Conservation (phyloP, 176 grass and related monocot genomes). For the Eragrostis nindensis region DNA sequence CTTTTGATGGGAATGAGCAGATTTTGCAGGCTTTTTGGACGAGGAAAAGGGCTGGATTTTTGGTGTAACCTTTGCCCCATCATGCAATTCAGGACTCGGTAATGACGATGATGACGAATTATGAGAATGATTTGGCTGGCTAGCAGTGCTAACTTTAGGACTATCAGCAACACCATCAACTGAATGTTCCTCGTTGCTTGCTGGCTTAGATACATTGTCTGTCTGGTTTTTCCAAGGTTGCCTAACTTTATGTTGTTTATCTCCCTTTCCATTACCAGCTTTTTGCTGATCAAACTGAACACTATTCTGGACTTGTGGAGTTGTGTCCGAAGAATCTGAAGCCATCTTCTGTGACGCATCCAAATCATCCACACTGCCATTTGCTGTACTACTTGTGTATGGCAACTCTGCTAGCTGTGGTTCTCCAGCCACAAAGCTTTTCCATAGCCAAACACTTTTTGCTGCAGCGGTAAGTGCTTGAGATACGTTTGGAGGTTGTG, state of each 20-base stretch:
- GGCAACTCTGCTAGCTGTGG: slow-evolving; percentile 70
- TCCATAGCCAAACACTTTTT: slow-evolving; percentile 91
- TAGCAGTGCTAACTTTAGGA: slow-evolving; percentile 39
- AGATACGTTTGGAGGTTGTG: slow-evolving; percentile 94
- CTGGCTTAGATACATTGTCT: slow-evolving; percentile 45
- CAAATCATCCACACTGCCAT: slow-evolving; percentile 38
- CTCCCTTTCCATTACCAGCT: slow-evolving; percentile 56
- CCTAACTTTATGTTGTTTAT: slow-evolving; percentile 60
- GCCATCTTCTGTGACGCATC: slow-evolving; percentile 30
- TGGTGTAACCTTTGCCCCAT: slow-evolving; percentile 46
- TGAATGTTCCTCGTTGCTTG: slow-evolving; percentile 44
- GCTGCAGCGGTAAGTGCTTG: slow-evolving; percentile 82
- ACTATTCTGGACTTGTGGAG: slow-evolving; percentile 36
- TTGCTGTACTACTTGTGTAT: slow-evolving; percentile 60
- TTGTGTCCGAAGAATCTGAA: slow-evolving; percentile 52
- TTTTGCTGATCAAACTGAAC: slow-evolving; percentile 59
- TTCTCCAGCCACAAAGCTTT: slow-evolving; percentile 72
- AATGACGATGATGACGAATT: slow-evolving; percentile 19
- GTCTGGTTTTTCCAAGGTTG: slow-evolving; percentile 60
- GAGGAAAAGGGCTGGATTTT: slow-evolving; percentile 33
- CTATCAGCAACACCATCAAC: slow-evolving; percentile 41
- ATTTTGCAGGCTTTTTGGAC: slow-evolving; percentile 58
- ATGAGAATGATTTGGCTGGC: slow-evolving; percentile 45
- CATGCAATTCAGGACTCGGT: slow-evolving; percentile 54
- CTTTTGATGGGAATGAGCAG: slow-evolving; percentile 55